phyloP scores from a whole-genome alignment of 768 basidiomycete genomes.

The Pisolithus orientalis region DNA sequence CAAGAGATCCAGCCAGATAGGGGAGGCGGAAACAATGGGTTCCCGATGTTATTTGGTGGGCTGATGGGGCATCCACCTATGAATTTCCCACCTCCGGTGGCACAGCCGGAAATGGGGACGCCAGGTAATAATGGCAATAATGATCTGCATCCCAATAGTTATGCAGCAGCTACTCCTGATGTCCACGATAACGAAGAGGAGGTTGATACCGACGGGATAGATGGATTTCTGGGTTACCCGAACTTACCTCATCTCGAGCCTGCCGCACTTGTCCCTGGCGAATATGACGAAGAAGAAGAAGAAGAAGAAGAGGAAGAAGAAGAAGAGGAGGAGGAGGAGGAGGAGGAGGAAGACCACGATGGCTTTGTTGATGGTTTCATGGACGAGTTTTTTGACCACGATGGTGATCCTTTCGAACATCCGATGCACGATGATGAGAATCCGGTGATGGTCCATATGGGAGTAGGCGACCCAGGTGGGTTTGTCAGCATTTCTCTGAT shows the following conservation, averaged over 20 bases:
- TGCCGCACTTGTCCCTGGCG: not conserved
- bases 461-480: constrained; percentile 8
- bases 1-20: too few species aligned
- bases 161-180: not conserved
- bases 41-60: not conserved
- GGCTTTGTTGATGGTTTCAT: constrained; percentile 1
- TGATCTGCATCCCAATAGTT: not conserved
- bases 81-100: not conserved
- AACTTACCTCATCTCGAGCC: not conserved
- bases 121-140: not conserved
- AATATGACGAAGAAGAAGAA: not conserved
- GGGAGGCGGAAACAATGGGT: not conserved
- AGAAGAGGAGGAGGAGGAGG: too few species aligned
- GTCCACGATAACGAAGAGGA: not conserved
- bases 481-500: not conserved
- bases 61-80: not conserved
- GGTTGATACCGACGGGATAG: not conserved
- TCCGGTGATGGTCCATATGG: not conserved
- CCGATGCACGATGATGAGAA: not conserved
- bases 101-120: not conserved
- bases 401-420: not conserved
- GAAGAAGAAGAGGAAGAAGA: constrained; percentile 1
- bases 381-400: constrained; percentile 1
- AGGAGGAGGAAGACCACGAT: constrained; percentile 4
- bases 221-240: not conserved